Percentiles rank a stretch among this genome's conserved stretches.
phyloP scores from a whole-genome alignment of 1,284 basidiomycete genomes.

The Leucoagaricus sp. region DNA sequence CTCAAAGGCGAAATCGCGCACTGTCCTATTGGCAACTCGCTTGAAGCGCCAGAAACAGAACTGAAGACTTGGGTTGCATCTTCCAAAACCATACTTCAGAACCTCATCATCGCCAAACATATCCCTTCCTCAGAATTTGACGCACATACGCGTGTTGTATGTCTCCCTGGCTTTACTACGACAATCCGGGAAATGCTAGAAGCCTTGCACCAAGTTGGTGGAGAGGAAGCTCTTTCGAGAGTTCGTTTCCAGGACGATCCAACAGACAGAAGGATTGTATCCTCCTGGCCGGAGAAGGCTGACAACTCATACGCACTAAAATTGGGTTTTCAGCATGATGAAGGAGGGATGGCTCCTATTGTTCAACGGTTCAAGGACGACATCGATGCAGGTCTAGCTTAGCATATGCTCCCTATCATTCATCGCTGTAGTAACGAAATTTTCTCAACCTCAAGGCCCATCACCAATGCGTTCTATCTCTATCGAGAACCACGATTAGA shows the following conservation, averaged over 20 bases:
- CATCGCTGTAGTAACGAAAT: no score
- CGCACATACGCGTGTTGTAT: conserved; percentile 53
- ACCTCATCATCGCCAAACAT: conserved; percentile 55
- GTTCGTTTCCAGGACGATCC: conserved; percentile 46
- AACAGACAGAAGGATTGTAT: conserved; percentile 42
- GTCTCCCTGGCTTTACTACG: conserved; percentile 50
- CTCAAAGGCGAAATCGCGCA: conserved; percentile 50
- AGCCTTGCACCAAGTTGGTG: conserved; percentile 44
- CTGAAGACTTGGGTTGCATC: conserved; percentile 57
- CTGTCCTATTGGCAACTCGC: conserved; percentile 54
- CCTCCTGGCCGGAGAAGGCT: conserved; percentile 49
- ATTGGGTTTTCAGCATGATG: conserved; percentile 46
- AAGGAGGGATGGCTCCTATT: conserved; percentile 47
- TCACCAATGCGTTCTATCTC: no score
- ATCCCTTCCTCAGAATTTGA: conserved; percentile 46
- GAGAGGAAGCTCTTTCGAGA: conserved; percentile 36
- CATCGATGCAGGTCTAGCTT: conserved; percentile 12
- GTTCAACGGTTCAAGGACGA: conserved; percentile 40
- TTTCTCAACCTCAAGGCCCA: no score
- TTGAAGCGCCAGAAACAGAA: conserved; percentile 43
- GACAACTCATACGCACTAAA: conserved; percentile 45
- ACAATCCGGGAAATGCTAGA: conserved; percentile 47
- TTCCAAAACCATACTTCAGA: conserved; percentile 54
- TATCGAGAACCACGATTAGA: no score
- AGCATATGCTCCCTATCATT: no score